Conservation (phyloP, 345 rosid species). For the Anacardium occidentale region DNA sequence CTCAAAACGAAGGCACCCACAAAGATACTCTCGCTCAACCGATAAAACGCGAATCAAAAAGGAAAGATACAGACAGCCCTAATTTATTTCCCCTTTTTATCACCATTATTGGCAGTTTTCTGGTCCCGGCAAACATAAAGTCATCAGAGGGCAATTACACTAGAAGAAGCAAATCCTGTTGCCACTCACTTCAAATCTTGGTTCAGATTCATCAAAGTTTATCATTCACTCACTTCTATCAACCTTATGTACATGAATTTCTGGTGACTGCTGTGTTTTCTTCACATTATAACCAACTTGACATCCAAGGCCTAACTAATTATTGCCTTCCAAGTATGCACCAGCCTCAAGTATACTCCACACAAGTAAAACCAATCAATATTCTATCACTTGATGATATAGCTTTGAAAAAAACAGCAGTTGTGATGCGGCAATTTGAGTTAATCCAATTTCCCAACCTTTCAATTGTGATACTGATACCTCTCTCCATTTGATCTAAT, state of each 20-base stretch:
- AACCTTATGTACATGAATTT: conserved; percentile 16
- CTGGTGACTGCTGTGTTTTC: conserved; percentile 15
- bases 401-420: background rate
- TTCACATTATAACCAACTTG: conserved; percentile 22
- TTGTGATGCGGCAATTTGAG: background rate
- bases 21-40: conserved; percentile 35
- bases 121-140: conserved; percentile 32
- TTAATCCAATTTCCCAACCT: conserved; percentile 17
- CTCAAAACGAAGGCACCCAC: conserved; percentile 36
- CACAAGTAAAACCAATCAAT: background rate
- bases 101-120: conserved; percentile 44
- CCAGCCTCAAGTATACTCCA: background rate
- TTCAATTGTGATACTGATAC: conserved; percentile 18
- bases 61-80: conserved; percentile 35
- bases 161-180: conserved; percentile 30
- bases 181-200: conserved; percentile 36
- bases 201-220: conserved; percentile 32
- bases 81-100: conserved; percentile 27
- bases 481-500: conserved; percentile 31
- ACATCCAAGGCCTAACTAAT: conserved; percentile 21
- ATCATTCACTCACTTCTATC: conserved; percentile 28
- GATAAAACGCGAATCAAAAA: conserved; percentile 21
- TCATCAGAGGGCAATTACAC: conserved; percentile 27
- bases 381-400: background rate
- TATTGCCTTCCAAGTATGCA: background rate